phyloP scores from a whole-genome alignment of 345 rosid species.

The Populus pruinosa region DNA sequence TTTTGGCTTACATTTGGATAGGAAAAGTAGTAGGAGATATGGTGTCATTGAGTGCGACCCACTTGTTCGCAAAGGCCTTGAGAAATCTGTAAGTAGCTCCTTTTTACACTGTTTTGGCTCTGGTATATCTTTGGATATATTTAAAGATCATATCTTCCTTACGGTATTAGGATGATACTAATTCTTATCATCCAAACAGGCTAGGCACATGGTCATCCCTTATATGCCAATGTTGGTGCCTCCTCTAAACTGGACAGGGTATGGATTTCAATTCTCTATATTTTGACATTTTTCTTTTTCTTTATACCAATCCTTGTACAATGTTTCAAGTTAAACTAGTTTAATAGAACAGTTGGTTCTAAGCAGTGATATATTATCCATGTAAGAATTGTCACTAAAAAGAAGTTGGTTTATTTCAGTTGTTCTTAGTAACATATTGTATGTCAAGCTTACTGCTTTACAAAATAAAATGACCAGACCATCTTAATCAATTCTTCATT shows the following conservation, averaged over 20 bases:
- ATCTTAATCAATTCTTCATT: neutral
- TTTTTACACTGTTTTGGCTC: conserved; percentile 9
- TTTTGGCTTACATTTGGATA: conserved; percentile 25
- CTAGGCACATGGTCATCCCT: conserved; percentile 96
- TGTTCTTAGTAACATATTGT: neutral
- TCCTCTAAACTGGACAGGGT: conserved; percentile 93
- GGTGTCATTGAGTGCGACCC: conserved; percentile 96
- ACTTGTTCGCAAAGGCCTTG: conserved; percentile 73
- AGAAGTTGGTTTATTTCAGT: neutral
- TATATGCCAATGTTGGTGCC: conserved; percentile 98
- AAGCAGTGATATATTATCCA: neutral
- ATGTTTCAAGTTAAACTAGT: neutral
- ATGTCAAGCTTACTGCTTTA: neutral
- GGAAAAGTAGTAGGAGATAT: conserved; percentile 76
- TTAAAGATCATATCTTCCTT: conserved; percentile 13
- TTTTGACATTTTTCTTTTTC: conserved; percentile 11
- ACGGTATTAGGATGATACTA: conserved; percentile 13
- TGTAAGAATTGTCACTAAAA: neutral
- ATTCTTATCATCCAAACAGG: conserved; percentile 51
- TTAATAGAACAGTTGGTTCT: no score
- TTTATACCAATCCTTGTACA: neutral
- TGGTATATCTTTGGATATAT: neutral
- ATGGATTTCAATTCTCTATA: conserved; percentile 25
- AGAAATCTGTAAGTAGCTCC: conserved; percentile 67
- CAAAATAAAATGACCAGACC: neutral